phyloP scores from a whole-genome alignment of 805 yeast species.

The Candida germanica region DNA sequence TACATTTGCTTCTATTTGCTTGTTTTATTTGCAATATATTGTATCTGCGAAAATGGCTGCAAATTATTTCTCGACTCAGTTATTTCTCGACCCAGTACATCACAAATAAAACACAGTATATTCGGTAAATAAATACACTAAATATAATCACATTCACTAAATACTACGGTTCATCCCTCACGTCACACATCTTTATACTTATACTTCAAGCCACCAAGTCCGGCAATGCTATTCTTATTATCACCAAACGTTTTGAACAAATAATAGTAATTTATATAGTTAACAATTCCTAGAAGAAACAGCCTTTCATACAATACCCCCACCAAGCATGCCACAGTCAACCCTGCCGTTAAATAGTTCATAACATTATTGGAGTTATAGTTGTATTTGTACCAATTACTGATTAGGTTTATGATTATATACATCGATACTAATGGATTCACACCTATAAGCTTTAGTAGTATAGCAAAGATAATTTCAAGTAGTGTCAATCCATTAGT shows the following conservation, averaged over 20 bases:
- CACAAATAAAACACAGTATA: too few relatives aligned
- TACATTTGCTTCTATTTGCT: too few relatives aligned
- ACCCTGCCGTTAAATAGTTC: neutral
- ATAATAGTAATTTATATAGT: conserved; percentile 4
- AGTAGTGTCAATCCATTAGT: conserved; percentile 3
- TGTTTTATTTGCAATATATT: too few relatives aligned
- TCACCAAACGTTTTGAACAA: conserved; percentile 3
- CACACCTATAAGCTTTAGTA: conserved; percentile 1
- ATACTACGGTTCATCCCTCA: too few relatives aligned
- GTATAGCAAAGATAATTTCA: conserved; percentile 2
- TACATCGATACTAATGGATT: neutral
- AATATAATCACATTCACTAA: too few relatives aligned
- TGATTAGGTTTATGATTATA: neutral
- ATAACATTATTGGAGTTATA: neutral
- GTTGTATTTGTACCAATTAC: conserved; percentile 2
- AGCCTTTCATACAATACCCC: conserved; percentile 1
- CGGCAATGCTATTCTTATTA: conserved; percentile 1
- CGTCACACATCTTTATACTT: conserved; percentile 9
- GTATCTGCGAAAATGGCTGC: too few relatives aligned
- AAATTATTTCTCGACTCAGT: too few relatives aligned
- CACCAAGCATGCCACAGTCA: neutral
- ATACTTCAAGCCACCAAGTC: conserved; percentile 1
- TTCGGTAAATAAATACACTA: too few relatives aligned
- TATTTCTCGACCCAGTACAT: too few relatives aligned
- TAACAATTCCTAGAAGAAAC: conserved; percentile 3